phyloP scores from a whole-genome alignment of 192 early-diverging fungal species.

The Umbelopsis vinacea region DNA sequence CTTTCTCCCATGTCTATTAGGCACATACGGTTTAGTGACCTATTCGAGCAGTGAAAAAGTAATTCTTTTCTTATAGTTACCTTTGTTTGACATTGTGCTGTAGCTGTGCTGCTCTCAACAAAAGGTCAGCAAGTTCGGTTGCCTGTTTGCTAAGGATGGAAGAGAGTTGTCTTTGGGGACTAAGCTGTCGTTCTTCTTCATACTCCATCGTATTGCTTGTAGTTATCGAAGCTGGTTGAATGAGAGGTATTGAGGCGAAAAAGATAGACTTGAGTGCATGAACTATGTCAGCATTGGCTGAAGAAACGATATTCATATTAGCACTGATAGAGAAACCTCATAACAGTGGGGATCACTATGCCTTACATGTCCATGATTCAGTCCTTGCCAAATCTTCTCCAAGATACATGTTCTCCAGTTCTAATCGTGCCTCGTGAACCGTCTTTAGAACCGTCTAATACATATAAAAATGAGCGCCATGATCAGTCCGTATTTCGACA shows the following conservation, averaged over 20 bases:
- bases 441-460: neutral
- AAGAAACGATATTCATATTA: too few relatives aligned
- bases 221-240: neutral
- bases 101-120: neutral
- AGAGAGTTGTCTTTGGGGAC: neutral
- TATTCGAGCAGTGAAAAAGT: neutral
- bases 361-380: constrained; percentile 11
- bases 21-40: neutral
- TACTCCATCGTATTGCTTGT: neutral
- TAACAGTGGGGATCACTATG: neutral
- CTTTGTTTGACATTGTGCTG: neutral
- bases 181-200: neutral
- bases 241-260: neutral
- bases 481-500: neutral
- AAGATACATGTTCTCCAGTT: neutral
- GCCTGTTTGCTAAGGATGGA: constrained; percentile 1
- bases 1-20: neutral
- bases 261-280: constrained; percentile 10
- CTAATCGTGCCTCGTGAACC: neutral
- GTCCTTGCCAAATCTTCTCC: neutral
- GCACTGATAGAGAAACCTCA: too few relatives aligned
- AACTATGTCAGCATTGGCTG: constrained; percentile 1
- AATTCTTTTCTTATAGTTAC: neutral
- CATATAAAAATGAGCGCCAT: too few relatives aligned
- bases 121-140: neutral